phyloP scores from a whole-genome alignment of 371 early-diverging fungal genomes.

The Mortierella sp. region DNA sequence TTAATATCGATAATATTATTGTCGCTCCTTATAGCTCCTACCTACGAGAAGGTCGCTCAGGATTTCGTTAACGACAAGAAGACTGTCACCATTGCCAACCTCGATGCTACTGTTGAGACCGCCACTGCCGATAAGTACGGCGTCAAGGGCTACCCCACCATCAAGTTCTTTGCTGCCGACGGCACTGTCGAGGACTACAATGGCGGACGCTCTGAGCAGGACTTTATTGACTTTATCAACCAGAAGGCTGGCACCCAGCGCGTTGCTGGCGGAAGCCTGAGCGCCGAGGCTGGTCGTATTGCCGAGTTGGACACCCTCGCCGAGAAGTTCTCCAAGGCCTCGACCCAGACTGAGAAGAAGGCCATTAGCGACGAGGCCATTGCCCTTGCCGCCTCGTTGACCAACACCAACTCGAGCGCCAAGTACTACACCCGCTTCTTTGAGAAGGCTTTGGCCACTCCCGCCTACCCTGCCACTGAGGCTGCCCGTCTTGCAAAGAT shows the following conservation, averaged over 20 bases:
- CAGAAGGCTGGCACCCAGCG: constrained; percentile 88
- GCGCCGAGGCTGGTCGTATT: constrained; percentile 78
- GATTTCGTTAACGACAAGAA: constrained; percentile 64
- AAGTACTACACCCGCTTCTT: constrained; percentile 83
- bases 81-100: constrained; percentile 86
- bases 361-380: constrained; percentile 30
- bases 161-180: constrained; percentile 88
- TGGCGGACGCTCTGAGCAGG: constrained; percentile 83
- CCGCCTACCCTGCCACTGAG: constrained; percentile 75
- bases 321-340: constrained; percentile 71
- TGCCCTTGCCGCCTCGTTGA: constrained; percentile 25
- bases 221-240: constrained; percentile 92
- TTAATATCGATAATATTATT: not conserved
- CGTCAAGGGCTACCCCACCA: constrained; percentile 87
- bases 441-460: constrained; percentile 76
- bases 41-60: constrained; percentile 72
- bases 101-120: constrained; percentile 84
- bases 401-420: constrained; percentile 52
- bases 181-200: constrained; percentile 81
- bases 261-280: constrained; percentile 74
- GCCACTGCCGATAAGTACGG: constrained; percentile 71
- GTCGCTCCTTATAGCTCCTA: constrained; percentile 64
- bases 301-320: constrained; percentile 76
- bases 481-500: constrained; percentile 80
- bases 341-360: constrained; percentile 58